phyloP scores from a whole-genome alignment of 768 basidiomycete genomes.

The Lentinula boryana region DNA sequence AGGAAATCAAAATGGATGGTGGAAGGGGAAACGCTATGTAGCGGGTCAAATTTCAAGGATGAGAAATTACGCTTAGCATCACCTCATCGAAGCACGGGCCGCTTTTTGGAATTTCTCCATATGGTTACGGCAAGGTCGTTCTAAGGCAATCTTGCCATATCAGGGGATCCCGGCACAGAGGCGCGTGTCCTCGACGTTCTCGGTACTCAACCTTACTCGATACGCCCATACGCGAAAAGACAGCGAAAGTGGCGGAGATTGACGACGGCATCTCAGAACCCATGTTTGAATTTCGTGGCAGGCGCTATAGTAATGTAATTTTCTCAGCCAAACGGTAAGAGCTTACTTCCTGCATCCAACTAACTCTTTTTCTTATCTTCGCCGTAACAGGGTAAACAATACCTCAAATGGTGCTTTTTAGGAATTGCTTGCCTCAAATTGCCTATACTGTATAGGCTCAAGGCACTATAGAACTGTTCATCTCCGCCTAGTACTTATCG shows the following conservation, averaged over 20 bases:
- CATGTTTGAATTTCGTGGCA: background rate
- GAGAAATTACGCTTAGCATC: background rate
- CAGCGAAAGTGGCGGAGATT: background rate
- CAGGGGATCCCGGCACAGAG: background rate
- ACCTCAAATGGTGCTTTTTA: background rate
- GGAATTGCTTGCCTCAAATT: too few species aligned
- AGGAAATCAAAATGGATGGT: background rate
- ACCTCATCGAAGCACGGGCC: background rate
- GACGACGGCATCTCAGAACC: background rate
- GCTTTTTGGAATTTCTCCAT: background rate
- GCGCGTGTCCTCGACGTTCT: background rate
- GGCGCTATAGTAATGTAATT: background rate
- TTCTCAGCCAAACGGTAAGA: background rate
- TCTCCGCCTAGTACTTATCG: too few species aligned
- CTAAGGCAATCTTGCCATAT: background rate
- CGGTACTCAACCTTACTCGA: background rate
- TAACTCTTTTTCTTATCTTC: background rate
- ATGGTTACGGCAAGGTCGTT: background rate
- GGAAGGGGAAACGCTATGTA: background rate
- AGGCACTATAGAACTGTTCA: too few species aligned
- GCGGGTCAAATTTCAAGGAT: background rate
- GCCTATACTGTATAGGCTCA: too few species aligned
- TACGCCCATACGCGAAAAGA: background rate
- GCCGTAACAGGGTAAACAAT: background rate
- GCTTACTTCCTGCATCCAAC: background rate